Base-by-base conservation (phyloP, 805 yeast genomes). In the Scheffersomyces amazonensis region DNA sequence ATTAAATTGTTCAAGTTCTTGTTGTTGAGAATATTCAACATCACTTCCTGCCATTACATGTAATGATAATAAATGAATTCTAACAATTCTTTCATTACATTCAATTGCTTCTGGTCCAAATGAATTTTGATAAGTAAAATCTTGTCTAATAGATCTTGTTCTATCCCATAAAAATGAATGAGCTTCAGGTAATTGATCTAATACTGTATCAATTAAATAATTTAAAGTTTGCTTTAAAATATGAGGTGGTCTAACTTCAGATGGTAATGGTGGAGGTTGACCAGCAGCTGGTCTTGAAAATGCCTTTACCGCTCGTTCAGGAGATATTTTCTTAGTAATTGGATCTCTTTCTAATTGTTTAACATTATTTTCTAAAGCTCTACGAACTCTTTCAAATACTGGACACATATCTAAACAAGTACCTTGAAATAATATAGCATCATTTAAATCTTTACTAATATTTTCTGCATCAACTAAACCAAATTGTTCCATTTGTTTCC, bases 241-340 rank as follows among this genome's bases (percentile, higher is more conserved):
- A 38, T 73, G 75, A 0, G 99, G 99, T 1, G 99, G 96, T 43
- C 99, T 73, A 3, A 93, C 99, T 58, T 93, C 99, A 1, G 97
- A 88, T 0, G 99, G 99, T 41, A 93, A 66, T 2, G 98, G 95
- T 2, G 97, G 98, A 1, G 96, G 96, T 50, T 93, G 96, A 5
- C 98, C 99, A 0, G 98, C 97, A 13, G 96, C 96, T 0, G 99
- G 97, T 50, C 99, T 72, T 16, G 95, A 85, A 56, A 93, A 93
- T 1, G 96, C 95, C 61, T 93, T 93, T 5, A 93, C 76, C 0
- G 97, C 96, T 32, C 70, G 66, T 0, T 53, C 53, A 20, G 76
- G 58, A 0, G 87, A 72, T 5, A 88, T 83, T 44, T 66, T 73
- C 2, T 78, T 70, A 0, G 65, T 64, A 1, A 42, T 42, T 2